Conservation (phyloP, 257 asterid species). For the Misopates orontium region DNA sequence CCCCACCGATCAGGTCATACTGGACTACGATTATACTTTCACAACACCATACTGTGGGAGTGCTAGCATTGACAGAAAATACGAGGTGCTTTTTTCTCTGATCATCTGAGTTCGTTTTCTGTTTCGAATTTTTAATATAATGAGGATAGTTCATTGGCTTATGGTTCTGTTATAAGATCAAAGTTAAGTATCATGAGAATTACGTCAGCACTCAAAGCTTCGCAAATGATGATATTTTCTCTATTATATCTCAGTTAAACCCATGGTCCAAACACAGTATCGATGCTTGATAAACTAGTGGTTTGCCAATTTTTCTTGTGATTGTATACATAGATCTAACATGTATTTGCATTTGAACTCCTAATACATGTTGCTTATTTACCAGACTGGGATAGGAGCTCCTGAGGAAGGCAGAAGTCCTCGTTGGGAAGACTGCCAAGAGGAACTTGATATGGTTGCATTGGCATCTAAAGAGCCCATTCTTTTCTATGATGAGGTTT, state of each 20-base stretch:
- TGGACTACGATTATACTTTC: slow-evolving; percentile 96
- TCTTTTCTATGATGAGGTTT: slow-evolving; percentile 94
- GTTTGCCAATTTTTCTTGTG: slow-evolving; percentile 15
- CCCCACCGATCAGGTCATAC: slow-evolving; percentile 80
- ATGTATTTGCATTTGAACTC: slow-evolving; percentile 22
- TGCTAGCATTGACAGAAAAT: slow-evolving; percentile 44
- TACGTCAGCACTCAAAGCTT: not conserved
- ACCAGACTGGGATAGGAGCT: slow-evolving; percentile 55
- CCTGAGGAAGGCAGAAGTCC: slow-evolving; percentile 46
- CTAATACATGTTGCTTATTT: slow-evolving; percentile 35
- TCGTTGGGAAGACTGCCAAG: slow-evolving; percentile 78
- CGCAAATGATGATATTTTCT: not conserved
- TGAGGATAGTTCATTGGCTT: slow-evolving; percentile 22
- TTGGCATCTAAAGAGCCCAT: slow-evolving; percentile 86
- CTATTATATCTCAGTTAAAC: not conserved
- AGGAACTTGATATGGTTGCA: slow-evolving; percentile 78
- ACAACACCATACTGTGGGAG: slow-evolving; percentile 93
- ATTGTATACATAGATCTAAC: slow-evolving; percentile 8
- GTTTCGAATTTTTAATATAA: not conserved
- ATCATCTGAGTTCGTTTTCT: slow-evolving; percentile 28
- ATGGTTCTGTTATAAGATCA: not conserved
- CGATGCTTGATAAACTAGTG: slow-evolving; percentile 14
- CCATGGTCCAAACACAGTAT: not conserved
- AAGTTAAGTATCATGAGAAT: not conserved
- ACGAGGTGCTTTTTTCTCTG: slow-evolving; percentile 56